phyloP scores from a whole-genome alignment of 2,329 filamentous ascomycete genomes.

The Didymella keratinophila region DNA sequence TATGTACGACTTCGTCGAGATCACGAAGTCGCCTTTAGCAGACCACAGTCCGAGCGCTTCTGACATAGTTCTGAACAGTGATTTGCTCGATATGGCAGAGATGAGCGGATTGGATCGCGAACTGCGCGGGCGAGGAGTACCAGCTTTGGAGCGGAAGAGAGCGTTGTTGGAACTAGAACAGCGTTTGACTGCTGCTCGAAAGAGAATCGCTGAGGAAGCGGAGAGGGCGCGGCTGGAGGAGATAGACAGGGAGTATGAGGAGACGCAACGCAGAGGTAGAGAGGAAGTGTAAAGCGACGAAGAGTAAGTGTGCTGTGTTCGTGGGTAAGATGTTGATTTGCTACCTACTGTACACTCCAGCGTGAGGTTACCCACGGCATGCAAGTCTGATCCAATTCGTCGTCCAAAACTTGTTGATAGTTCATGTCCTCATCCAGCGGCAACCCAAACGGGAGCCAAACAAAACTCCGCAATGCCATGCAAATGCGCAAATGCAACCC shows the following conservation, averaged over 20 bases:
- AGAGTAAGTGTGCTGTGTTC: not conserved
- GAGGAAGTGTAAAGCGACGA: not conserved
- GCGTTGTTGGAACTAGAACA: not conserved
- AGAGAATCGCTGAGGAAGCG: not conserved
- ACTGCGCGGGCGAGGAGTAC: not conserved
- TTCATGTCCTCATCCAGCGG: conserved; percentile 5
- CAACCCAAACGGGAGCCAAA: not conserved
- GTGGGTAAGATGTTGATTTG: conserved; percentile 3
- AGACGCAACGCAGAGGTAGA: not conserved
- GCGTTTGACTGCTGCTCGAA: not conserved
- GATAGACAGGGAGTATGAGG: not conserved
- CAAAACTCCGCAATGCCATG: conserved; percentile 12
- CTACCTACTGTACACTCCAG: conserved; percentile 14
- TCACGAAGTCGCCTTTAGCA: not conserved
- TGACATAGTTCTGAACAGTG: not conserved
- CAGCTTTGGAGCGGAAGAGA: conserved; percentile 1
- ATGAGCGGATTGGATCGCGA: conserved; percentile 1
- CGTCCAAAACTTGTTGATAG: not conserved
- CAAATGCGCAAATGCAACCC: conserved; percentile 15
- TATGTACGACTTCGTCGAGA: not conserved
- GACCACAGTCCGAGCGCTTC: conserved; percentile 6
- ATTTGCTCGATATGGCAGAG: not conserved
- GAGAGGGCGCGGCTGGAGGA: not conserved
- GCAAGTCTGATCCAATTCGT: not conserved
- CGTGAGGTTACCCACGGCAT: not conserved